Percentiles rank a stretch among this genome's conserved stretches.
These are phyloP conservation scores for Boletus reticulatus DNA, from an alignment of 768 basidiomycete species.

Conservation along the genomic window DNA sequence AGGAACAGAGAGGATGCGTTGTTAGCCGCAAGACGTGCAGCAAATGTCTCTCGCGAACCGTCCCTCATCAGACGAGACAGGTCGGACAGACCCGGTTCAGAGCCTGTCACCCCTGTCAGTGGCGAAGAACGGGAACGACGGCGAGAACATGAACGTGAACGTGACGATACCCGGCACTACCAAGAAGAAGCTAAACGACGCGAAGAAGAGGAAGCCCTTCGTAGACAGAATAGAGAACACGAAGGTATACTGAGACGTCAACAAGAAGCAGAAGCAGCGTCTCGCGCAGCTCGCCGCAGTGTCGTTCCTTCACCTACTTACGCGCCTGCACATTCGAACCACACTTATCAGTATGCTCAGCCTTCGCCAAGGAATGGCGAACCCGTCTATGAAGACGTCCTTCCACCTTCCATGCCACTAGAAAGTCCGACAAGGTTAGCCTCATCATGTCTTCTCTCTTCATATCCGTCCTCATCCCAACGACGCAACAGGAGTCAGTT, in stretches of 20 bases:
- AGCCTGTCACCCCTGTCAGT: slow-evolving; percentile 27
- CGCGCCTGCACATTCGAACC: slow-evolving; percentile 29
- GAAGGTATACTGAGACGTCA: slow-evolving; percentile 58
- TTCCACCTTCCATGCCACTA: slow-evolving; percentile 52
- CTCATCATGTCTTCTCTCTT: slow-evolving; percentile 35
- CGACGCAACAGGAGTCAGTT: slow-evolving; percentile 23
- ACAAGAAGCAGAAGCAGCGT: slow-evolving; percentile 55
- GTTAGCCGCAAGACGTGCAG: slow-evolving; percentile 23
- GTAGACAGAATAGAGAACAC: slow-evolving; percentile 50
- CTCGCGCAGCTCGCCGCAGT: slow-evolving; percentile 41
- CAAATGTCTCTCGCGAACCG: slow-evolving; percentile 21
- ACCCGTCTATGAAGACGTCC: slow-evolving; percentile 28
- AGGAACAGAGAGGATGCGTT: slow-evolving; percentile 33
- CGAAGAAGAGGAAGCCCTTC: slow-evolving; percentile 46
- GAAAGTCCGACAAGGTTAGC: slow-evolving; percentile 61
- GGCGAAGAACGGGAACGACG: slow-evolving; percentile 25
- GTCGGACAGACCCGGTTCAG: slow-evolving; percentile 23
- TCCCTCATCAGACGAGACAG: slow-evolving; percentile 24
- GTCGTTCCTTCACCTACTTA: slow-evolving; percentile 28
- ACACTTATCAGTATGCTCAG: slow-evolving; percentile 34
- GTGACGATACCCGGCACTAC: slow-evolving; percentile 35
- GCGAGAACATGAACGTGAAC: slow-evolving; percentile 22
- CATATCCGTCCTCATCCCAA: slow-evolving; percentile 35
- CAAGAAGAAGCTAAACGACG: slow-evolving; percentile 44
- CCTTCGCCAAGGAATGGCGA: slow-evolving; percentile 30